Conservation (phyloP, 2,329 filamentous ascomycete genomes). For the Xylariaceae sp. region DNA sequence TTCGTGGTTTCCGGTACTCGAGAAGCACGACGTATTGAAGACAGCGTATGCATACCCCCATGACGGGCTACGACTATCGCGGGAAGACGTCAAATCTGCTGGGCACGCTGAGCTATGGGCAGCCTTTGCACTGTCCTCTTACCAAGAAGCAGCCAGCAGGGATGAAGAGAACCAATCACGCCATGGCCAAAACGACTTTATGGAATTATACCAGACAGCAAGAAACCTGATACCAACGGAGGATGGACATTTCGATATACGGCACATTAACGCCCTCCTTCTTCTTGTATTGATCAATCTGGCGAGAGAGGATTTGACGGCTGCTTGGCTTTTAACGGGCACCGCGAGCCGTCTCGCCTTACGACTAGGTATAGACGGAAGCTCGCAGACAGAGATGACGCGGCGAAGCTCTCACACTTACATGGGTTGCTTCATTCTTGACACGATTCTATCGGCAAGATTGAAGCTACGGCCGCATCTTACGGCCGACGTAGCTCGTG, state of each 20-base stretch:
- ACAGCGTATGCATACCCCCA: conserved; percentile 37
- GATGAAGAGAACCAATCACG: conserved; percentile 6
- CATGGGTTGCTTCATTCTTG: conserved; percentile 59
- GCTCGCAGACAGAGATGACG: conserved; percentile 15
- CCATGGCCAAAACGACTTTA: conserved; percentile 14
- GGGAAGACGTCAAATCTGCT: conserved; percentile 30
- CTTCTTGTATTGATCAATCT: conserved; percentile 61
- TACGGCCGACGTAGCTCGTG: conserved; percentile 40
- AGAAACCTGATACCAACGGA: conserved; percentile 44
- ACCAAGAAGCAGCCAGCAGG: conserved; percentile 40
- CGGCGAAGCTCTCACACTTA: conserved; percentile 37
- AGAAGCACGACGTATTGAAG: conserved; percentile 58
- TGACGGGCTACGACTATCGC: conserved; percentile 7
- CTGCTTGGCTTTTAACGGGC: conserved; percentile 63
- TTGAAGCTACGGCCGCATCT: conserved; percentile 49
- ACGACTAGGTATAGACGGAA: conserved; percentile 35
- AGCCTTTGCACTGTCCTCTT: conserved; percentile 52
- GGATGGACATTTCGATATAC: conserved; percentile 43
- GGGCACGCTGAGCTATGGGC: conserved; percentile 57
- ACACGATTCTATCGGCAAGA: conserved; percentile 51
- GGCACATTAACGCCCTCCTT: conserved; percentile 52
- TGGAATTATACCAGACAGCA: conserved; percentile 46
- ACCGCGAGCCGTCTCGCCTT: conserved; percentile 54
- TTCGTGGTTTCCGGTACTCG: conserved; percentile 70
- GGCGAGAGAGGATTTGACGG: conserved; percentile 48